Evolutionary conservation across 2,329 filamentous ascomycete genomes (phyloP).

Genomic region (Botrytis tulipae): DNA sequence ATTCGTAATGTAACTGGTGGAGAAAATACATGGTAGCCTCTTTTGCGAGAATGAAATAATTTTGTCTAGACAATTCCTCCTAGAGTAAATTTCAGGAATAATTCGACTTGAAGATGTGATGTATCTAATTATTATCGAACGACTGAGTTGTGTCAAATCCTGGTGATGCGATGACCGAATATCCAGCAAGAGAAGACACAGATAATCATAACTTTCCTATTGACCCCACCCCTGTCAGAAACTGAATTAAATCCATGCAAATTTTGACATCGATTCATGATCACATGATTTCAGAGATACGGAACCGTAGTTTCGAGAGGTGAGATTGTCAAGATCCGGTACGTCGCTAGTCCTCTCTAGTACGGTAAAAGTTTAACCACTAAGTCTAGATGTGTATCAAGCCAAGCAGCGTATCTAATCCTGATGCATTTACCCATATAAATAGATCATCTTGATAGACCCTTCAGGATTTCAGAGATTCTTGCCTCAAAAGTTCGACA

Average conservation of each 20-base stretch:
- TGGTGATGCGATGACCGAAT: neutral
- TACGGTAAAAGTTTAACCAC: neutral
- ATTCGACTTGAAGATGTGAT: neutral
- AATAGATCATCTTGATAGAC: neutral
- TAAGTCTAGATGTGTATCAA: neutral
- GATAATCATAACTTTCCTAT: neutral
- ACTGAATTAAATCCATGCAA: neutral
- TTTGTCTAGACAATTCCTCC: neutral
- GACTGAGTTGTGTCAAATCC: rapidly evolving
- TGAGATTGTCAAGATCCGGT: neutral
- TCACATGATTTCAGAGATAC: neutral
- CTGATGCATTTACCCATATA: neutral
- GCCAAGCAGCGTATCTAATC: neutral
- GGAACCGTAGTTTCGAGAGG: neutral
- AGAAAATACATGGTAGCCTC: neutral
- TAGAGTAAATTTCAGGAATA: neutral
- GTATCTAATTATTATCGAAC: neutral
- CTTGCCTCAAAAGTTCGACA: neutral
- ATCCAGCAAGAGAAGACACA: neutral
- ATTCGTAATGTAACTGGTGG: neutral
- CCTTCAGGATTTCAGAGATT: neutral
- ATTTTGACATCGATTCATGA: rapidly evolving
- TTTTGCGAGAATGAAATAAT: neutral
- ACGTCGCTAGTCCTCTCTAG: neutral
- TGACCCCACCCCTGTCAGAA: neutral